Conservation (phyloP, 805 yeast genomes). For the Yamadazyma tumulicola region DNA sequence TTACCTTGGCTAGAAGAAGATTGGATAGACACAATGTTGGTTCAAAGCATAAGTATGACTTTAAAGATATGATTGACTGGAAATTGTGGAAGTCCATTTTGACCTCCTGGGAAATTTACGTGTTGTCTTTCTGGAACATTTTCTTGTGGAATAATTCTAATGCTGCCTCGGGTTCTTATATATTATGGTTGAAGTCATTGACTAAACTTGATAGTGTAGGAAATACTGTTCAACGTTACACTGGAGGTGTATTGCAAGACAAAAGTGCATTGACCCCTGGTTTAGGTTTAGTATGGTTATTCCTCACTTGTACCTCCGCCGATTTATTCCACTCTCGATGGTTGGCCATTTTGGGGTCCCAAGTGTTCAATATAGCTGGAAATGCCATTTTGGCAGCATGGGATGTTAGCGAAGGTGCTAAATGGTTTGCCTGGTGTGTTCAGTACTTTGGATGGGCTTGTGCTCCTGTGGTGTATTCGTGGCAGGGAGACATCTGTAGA, state of each 20-base stretch:
- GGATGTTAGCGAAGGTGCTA: conserved; percentile 54
- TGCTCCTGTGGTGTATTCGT: conserved; percentile 58
- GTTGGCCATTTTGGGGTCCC: conserved; percentile 52
- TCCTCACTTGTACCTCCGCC: conserved; percentile 33
- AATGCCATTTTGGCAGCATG: conserved; percentile 55
- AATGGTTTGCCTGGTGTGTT: conserved; percentile 62
- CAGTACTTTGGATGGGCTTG: conserved; percentile 62
- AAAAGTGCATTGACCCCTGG: conserved; percentile 47
- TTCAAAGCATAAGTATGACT: conserved; percentile 18
- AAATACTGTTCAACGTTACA: conserved; percentile 18
- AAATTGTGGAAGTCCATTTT: conserved; percentile 52
- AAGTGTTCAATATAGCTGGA: conserved; percentile 51
- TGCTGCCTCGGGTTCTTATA: conserved; percentile 39
- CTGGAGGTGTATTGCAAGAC: conserved; percentile 34
- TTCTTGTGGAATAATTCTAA: conserved; percentile 64
- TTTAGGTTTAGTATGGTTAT: conserved; percentile 38
- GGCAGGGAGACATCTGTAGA: conserved; percentile 56
- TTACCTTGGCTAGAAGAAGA: conserved; percentile 29
- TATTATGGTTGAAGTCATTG: conserved; percentile 52
- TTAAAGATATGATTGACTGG: conserved; percentile 36
- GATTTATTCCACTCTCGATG: conserved; percentile 47
- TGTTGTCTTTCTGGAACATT: conserved; percentile 50
- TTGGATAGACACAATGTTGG: conserved; percentile 21
- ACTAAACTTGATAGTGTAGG: conserved; percentile 22
- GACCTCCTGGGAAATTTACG: conserved; percentile 58